Conservation (phyloP, 2,329 filamentous ascomycete species). For the Xylariomycetidae sp. region DNA sequence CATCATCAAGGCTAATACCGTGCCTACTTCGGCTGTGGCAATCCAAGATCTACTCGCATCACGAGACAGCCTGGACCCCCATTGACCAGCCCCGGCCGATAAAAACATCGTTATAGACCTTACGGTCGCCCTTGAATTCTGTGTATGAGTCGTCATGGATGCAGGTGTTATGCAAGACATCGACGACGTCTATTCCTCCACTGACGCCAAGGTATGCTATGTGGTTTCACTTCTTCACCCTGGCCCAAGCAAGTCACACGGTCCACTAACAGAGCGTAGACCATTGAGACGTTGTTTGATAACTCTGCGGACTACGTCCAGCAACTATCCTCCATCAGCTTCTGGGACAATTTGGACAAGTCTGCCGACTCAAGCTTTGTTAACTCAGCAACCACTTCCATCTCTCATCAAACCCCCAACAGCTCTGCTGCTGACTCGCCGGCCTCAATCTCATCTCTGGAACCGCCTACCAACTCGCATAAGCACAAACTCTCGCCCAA, state of each 20-base stretch:
- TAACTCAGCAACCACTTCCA: constrained; percentile 22
- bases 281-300: constrained; percentile 26
- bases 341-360: constrained; percentile 30
- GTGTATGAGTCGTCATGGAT: constrained; percentile 29
- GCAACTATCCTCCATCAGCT: constrained; percentile 27
- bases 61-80: constrained; percentile 9
- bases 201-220: constrained; percentile 27
- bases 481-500: constrained; percentile 23
- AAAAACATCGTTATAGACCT: constrained; percentile 14
- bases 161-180: constrained; percentile 31
- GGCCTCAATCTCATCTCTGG: constrained; percentile 19
- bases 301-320: constrained; percentile 26
- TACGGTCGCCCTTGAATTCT: constrained; percentile 17
- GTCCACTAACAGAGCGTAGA: constrained; percentile 14
- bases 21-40: background rate
- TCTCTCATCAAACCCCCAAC: constrained; percentile 21
- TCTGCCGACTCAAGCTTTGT: constrained; percentile 23
- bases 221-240: constrained; percentile 3
- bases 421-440: constrained; percentile 23
- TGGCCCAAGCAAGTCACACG: constrained; percentile 4
- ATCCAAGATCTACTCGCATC: constrained; percentile 1
- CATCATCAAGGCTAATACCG: too few species aligned
- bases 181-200: constrained; percentile 28
- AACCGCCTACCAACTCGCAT: constrained; percentile 18
- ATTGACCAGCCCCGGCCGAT: constrained; percentile 4